Evolutionary conservation across 2,329 filamentous ascomycete genomes (phyloP).

Genomic region (Teratosphaeriaceae sp.): DNA sequence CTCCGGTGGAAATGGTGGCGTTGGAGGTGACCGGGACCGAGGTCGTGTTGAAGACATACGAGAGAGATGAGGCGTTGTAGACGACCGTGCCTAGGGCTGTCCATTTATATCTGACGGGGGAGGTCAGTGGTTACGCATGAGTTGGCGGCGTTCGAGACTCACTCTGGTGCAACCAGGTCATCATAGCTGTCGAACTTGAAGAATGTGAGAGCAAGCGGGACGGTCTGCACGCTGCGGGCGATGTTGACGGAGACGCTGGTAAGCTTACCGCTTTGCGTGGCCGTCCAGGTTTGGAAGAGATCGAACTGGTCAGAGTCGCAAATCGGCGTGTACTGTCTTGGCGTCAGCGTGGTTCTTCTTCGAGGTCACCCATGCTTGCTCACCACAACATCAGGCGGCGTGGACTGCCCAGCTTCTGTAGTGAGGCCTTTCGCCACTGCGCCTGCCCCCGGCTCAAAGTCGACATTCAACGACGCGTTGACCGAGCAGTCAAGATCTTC

Average conservation of each 20-base stretch:
- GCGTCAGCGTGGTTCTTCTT: background rate
- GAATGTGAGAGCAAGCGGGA: constrained; percentile 15
- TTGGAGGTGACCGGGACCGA: constrained; percentile 15
- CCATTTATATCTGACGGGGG: constrained; percentile 18
- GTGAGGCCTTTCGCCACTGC: constrained; percentile 8
- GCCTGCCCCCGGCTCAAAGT: constrained; percentile 11
- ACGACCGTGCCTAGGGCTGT: constrained; percentile 12
- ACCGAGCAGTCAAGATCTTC: constrained; percentile 16
- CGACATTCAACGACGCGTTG: constrained; percentile 13
- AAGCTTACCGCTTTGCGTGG: constrained; percentile 13
- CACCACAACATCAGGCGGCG: constrained; percentile 14
- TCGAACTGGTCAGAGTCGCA: constrained; percentile 19
- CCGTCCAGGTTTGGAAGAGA: constrained; percentile 20
- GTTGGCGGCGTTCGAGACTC: background rate
- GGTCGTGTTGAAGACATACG: constrained; percentile 15
- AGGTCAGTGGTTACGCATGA: too few relatives aligned
- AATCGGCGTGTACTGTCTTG: constrained; percentile 12
- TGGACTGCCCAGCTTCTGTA: constrained; percentile 10
- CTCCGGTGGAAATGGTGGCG: constrained; percentile 14
- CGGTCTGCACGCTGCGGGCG: constrained; percentile 11
- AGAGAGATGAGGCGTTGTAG: constrained; percentile 12
- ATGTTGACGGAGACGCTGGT: constrained; percentile 17
- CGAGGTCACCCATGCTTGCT: constrained; percentile 4
- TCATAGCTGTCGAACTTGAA: constrained; percentile 17
- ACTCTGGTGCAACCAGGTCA: constrained; percentile 15